phyloP scores from a whole-genome alignment of 163 green algal genomes.

The Scenedesmus sp. region DNA sequence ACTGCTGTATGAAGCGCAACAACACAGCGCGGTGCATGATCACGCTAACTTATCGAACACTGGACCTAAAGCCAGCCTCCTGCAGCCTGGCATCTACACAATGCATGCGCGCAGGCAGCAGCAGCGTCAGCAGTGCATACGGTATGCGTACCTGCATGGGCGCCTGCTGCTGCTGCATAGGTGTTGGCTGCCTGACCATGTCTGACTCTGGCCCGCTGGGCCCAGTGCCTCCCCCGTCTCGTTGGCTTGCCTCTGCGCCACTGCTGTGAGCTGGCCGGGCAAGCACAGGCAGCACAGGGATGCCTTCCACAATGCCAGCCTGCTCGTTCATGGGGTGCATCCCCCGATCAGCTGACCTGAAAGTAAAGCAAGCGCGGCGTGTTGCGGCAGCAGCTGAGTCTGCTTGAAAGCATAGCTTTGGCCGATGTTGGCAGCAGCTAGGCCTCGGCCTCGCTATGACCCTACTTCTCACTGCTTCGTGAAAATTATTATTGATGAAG shows the following conservation, averaged over 20 bases:
- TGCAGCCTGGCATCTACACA: background rate
- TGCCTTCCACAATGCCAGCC: conserved; percentile 30
- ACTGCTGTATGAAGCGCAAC: background rate
- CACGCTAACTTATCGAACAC: background rate
- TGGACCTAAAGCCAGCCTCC: background rate
- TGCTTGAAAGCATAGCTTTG: background rate
- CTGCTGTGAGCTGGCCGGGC: conserved; percentile 18
- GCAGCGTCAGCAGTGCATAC: background rate
- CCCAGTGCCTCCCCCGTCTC: background rate
- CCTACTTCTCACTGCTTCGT: background rate
- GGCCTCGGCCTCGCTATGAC: background rate
- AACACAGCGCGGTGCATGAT: background rate
- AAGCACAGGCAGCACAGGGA: conserved; percentile 27
- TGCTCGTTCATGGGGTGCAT: conserved; percentile 34
- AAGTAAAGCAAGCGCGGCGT: background rate
- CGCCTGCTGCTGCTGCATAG: conserved; percentile 27
- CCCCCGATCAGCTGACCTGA: background rate
- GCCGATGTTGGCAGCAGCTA: background rate
- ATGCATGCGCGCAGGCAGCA: background rate
- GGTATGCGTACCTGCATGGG: background rate
- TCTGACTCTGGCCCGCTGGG: background rate
- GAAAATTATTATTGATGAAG: background rate
- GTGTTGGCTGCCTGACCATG: conserved; percentile 30
- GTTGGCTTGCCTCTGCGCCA: conserved; percentile 11
- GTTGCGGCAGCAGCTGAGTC: background rate